Conservation (phyloP, 192 early-diverging fungal species). For the Umbelopsis ramanniana region DNA sequence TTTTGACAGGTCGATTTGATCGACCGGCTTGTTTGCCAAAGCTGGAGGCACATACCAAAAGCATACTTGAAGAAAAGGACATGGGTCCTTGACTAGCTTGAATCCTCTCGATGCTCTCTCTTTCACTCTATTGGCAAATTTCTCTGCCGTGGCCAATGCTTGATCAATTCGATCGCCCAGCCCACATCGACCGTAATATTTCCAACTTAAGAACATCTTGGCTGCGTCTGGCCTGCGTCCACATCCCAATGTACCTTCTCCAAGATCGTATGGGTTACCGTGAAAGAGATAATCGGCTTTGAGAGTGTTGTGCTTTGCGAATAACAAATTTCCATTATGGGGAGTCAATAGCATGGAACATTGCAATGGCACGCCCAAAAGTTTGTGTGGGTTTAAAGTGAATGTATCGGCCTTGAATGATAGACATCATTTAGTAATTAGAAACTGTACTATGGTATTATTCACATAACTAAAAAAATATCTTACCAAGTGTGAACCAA, state of each 20-base stretch:
- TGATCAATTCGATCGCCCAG: slow-evolving; percentile 59
- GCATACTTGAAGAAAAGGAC: slow-evolving; percentile 60
- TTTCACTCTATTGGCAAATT: slow-evolving; percentile 46
- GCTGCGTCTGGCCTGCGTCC: slow-evolving; percentile 78
- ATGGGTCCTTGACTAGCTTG: slow-evolving; percentile 48
- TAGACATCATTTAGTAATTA: background rate
- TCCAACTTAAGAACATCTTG: slow-evolving; percentile 83
- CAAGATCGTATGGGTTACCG: slow-evolving; percentile 66
- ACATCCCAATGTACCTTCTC: slow-evolving; percentile 79
- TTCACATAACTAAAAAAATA: background rate
- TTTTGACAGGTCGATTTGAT: slow-evolving; percentile 38
- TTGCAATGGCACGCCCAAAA: slow-evolving; percentile 78
- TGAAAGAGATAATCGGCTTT: slow-evolving; percentile 75
- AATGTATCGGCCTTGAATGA: slow-evolving; percentile 62
- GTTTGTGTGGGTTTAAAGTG: slow-evolving; percentile 82
- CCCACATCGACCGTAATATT: slow-evolving; percentile 69
- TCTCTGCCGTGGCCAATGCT: slow-evolving; percentile 56
- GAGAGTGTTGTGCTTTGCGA: slow-evolving; percentile 67
- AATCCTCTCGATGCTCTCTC: slow-evolving; percentile 37
- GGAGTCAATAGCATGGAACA: slow-evolving; percentile 75
- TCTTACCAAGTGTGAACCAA: slow-evolving; percentile 54
- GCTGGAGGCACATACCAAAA: slow-evolving; percentile 74
- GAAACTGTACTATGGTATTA: no score
- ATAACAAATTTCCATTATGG: slow-evolving; percentile 39
- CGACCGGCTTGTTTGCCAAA: background rate